phyloP scores from a whole-genome alignment of 768 basidiomycete species.

The Baorangia bicolor region DNA sequence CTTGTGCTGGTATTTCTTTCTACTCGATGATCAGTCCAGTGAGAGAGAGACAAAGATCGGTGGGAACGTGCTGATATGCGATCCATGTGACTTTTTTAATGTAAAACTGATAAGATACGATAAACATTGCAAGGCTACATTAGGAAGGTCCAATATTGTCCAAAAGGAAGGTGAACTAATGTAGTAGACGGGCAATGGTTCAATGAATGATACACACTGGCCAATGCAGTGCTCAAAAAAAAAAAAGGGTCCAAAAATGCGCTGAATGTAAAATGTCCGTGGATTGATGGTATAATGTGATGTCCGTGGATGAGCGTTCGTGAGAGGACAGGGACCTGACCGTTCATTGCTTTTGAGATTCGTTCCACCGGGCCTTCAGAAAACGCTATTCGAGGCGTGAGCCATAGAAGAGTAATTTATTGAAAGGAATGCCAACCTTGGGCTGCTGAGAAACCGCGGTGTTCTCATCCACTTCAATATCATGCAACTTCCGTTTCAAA shows the following conservation, averaged over 20 bases:
- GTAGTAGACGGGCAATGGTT: neutral
- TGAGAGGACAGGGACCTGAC: neutral
- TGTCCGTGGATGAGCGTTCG: neutral
- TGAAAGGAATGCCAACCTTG: conserved; percentile 15
- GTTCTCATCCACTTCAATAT: conserved; percentile 4
- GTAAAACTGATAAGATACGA: conserved; percentile 1
- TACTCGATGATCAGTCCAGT: neutral
- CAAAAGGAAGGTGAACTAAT: conserved; percentile 1
- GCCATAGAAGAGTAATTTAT: neutral
- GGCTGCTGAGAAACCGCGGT: conserved; percentile 1
- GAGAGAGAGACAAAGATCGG: neutral
- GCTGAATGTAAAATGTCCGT: neutral
- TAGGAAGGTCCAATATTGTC: conserved; percentile 10
- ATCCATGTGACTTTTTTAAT: neutral
- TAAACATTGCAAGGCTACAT: conserved; percentile 3
- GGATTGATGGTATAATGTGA: conserved; percentile 8
- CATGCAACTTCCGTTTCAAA: conserved; percentile 26
- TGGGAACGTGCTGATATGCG: neutral
- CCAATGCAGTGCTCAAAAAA: neutral
- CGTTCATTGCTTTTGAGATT: conserved; percentile 6
- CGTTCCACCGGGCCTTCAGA: conserved; percentile 18
- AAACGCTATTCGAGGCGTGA: conserved; percentile 13
- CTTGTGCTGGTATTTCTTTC: neutral
- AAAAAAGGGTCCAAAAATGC: neutral
- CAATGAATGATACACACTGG: conserved; percentile 5